A percentile compares a stretch with the other conserved stretches of the same genome.
Conservation (phyloP, 768 basidiomycete species). For the Hortiboletus campestris region DNA sequence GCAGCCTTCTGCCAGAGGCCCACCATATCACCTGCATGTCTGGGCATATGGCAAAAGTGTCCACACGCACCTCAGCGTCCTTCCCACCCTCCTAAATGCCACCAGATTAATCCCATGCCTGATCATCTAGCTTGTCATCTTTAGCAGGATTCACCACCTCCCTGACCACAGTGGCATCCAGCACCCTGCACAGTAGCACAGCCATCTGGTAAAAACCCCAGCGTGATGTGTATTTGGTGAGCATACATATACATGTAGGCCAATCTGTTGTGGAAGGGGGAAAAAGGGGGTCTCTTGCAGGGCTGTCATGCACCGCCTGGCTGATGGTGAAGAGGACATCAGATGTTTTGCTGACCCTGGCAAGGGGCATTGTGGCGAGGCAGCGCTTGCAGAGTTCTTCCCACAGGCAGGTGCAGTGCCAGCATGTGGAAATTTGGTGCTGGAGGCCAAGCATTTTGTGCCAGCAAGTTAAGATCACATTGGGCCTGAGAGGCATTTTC, state of each 20-base stretch:
- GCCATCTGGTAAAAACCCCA: conserved; percentile 9
- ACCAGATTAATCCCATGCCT: conserved; percentile 4
- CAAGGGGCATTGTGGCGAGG: conserved; percentile 5
- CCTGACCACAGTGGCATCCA: conserved; percentile 4
- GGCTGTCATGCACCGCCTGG: background rate
- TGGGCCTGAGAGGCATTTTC: conserved; percentile 6
- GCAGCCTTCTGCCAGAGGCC: background rate
- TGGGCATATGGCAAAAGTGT: conserved; percentile 8
- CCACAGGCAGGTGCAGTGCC: conserved; percentile 4
- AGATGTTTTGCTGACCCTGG: conserved; percentile 7
- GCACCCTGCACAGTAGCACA: conserved; percentile 3
- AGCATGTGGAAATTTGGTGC: conserved; percentile 3
- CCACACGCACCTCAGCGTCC: conserved; percentile 5
- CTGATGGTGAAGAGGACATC: conserved; percentile 11
- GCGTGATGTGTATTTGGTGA: conserved; percentile 7
- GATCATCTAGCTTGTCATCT: conserved; percentile 6
- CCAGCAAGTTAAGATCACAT: conserved; percentile 5
- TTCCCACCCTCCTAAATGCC: no score
- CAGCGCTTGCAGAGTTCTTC: conserved; percentile 4
- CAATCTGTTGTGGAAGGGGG: conserved; percentile 5
- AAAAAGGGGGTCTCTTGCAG: conserved; percentile 6
- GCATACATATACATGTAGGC: conserved; percentile 4
- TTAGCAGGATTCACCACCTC: conserved; percentile 9
- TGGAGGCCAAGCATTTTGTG: conserved; percentile 10
- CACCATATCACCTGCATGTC: conserved; percentile 1